phyloP scores from a whole-genome alignment of 2,329 filamentous ascomycete genomes.

The Cladophialophora bantiana region DNA sequence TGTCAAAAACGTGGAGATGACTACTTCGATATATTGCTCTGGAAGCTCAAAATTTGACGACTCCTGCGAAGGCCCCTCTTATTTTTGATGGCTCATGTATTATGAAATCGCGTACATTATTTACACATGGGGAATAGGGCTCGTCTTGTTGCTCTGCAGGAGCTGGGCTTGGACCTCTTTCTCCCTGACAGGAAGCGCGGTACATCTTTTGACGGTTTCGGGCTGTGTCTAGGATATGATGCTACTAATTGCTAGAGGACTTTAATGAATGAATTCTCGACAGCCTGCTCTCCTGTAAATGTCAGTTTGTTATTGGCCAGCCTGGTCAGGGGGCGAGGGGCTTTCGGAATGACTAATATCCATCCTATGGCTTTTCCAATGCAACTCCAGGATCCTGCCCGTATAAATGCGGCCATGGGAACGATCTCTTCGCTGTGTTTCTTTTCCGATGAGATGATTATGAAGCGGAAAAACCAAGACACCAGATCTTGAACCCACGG shows the following conservation, averaged over 20 bases:
- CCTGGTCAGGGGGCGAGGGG: too few relatives aligned
- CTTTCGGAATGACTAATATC: too few relatives aligned
- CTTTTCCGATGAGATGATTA: too few relatives aligned
- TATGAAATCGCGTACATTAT: conserved; percentile 16
- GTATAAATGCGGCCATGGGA: too few relatives aligned
- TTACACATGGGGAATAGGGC: background rate
- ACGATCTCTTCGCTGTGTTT: too few relatives aligned
- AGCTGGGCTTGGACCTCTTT: background rate
- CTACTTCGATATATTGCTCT: conserved; percentile 1
- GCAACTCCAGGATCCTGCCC: too few relatives aligned
- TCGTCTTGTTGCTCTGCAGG: background rate
- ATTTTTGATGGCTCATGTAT: conserved; percentile 30
- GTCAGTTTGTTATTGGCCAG: too few relatives aligned
- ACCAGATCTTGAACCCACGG: too few relatives aligned
- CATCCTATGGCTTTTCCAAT: too few relatives aligned
- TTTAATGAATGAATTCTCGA: too few relatives aligned
- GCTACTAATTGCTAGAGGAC: background rate
- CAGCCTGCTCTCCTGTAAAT: too few relatives aligned
- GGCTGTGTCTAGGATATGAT: conserved; percentile 3
- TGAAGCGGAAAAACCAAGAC: too few relatives aligned
- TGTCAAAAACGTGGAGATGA: background rate
- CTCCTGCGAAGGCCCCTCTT: background rate
- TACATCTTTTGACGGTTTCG: background rate
- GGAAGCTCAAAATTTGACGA: conserved; percentile 6
- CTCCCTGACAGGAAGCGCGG: background rate